phyloP scores from a whole-genome alignment of 2,329 filamentous ascomycete genomes.

The Xylaria arbuscula region DNA sequence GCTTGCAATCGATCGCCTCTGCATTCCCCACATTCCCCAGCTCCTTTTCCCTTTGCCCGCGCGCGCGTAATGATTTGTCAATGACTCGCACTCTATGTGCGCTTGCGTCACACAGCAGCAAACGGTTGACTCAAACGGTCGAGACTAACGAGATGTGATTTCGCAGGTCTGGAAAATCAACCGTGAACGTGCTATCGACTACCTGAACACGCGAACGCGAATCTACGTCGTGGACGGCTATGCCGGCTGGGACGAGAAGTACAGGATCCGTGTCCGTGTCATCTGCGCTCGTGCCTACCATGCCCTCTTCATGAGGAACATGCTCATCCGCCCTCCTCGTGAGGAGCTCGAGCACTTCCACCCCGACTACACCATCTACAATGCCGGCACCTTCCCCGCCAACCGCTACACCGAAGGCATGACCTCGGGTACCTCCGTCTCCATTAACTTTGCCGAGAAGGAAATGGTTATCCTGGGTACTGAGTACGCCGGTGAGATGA shows the following conservation, averaged over 20 bases:
- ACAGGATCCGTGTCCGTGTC: conserved; percentile 96
- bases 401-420: conserved; percentile 98
- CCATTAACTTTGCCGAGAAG: conserved; percentile 99
- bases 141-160: conserved; percentile 22
- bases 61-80: conserved; percentile 24
- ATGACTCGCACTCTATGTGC: conserved; percentile 22
- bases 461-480: conserved; percentile 99
- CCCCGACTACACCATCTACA: conserved; percentile 99
- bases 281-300: conserved; percentile 99
- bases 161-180: conserved; percentile 98
- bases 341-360: conserved; percentile 98
- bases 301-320: conserved; percentile 99
- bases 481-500: conserved; percentile 97
- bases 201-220: conserved; percentile 97
- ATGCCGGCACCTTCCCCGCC: conserved; percentile 96
- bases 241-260: conserved; percentile 98
- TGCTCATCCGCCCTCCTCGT: conserved; percentile 93
- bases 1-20: conserved; percentile 9
- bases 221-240: conserved; percentile 99
- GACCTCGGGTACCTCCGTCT: conserved; percentile 97
- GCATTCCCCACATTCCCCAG: conserved; percentile 18
- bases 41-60: not conserved
- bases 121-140: not conserved
- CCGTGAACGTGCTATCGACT: conserved; percentile 97
- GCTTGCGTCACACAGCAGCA: conserved; percentile 29